Percentiles rank a stretch among this genome's conserved stretches.
Evolutionary conservation across 2,329 filamentous ascomycete species (phyloP).

Genomic region (Botrytis aclada): DNA sequence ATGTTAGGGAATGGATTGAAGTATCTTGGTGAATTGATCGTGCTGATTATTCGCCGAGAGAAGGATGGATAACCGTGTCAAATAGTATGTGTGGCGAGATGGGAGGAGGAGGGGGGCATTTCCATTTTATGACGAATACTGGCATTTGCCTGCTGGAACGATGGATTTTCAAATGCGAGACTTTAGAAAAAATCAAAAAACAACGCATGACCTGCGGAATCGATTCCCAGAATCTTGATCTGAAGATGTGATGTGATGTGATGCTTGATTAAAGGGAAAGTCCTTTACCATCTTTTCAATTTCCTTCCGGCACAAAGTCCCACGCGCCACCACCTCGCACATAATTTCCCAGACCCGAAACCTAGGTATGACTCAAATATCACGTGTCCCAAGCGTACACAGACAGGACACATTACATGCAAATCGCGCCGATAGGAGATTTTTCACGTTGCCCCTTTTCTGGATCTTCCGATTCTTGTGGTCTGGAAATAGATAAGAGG

Average conservation of each 20-base stretch:
- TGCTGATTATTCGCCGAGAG: too few species aligned
- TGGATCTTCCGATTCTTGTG: background rate
- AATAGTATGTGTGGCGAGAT: too few species aligned
- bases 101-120: too few species aligned
- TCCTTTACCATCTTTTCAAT: background rate
- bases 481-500: background rate
- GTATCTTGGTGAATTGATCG: background rate
- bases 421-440: background rate
- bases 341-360: background rate
- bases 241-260: background rate
- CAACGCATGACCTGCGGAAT: too few species aligned
- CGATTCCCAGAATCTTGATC: background rate
- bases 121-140: background rate
- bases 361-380: background rate
- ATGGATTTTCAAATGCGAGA: background rate
- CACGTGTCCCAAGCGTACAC: background rate
- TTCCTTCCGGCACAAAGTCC: too few species aligned
- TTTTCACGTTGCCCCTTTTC: background rate
- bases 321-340: background rate
- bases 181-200: background rate
- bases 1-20: background rate
- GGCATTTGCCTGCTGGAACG: background rate
- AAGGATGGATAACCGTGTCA: background rate
- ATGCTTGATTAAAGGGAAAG: background rate
- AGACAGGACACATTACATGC: background rate